Conservation (phyloP, 2,329 filamentous ascomycete genomes). For the Saccharata proteae region DNA sequence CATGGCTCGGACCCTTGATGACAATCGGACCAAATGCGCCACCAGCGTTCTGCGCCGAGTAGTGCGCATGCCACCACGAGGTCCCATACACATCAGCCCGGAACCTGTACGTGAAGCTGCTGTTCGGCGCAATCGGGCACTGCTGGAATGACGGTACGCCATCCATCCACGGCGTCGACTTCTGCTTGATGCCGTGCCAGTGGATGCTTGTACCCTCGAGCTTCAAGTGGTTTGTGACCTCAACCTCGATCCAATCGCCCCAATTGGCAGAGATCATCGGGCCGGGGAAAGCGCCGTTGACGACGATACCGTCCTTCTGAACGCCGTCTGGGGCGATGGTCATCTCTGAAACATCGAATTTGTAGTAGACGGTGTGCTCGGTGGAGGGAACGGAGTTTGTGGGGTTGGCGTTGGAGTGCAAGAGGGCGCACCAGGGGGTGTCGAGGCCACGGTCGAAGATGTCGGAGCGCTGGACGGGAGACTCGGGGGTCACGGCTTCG, state of each 20-base stretch:
- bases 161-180: slow-evolving; percentile 23
- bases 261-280: slow-evolving; percentile 22
- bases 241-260: slow-evolving; percentile 19
- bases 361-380: too few relatives aligned
- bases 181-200: slow-evolving; percentile 22
- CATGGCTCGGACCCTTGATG: slow-evolving; percentile 15
- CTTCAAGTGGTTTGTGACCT: slow-evolving; percentile 16
- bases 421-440: too few relatives aligned
- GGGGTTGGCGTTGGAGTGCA: too few relatives aligned
- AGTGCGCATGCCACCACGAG: slow-evolving; percentile 15
- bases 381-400: too few relatives aligned
- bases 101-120: slow-evolving; percentile 16
- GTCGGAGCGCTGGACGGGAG: too few relatives aligned
- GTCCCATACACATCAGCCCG: slow-evolving; percentile 22
- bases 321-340: slow-evolving; percentile 16
- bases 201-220: slow-evolving; percentile 24
- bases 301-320: slow-evolving; percentile 15
- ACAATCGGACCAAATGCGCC: slow-evolving; percentile 17
- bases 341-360: slow-evolving; percentile 8
- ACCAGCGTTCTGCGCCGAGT: slow-evolving; percentile 18
- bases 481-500: too few relatives aligned
- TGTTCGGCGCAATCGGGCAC: slow-evolving; percentile 24
- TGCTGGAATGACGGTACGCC: slow-evolving; percentile 23
- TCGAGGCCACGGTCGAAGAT: too few relatives aligned
- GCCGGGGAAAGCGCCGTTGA: slow-evolving; percentile 22